Evolutionary conservation across 768 basidiomycete genomes (phyloP).

Genomic region (Panaeolus papilionaceus): DNA sequence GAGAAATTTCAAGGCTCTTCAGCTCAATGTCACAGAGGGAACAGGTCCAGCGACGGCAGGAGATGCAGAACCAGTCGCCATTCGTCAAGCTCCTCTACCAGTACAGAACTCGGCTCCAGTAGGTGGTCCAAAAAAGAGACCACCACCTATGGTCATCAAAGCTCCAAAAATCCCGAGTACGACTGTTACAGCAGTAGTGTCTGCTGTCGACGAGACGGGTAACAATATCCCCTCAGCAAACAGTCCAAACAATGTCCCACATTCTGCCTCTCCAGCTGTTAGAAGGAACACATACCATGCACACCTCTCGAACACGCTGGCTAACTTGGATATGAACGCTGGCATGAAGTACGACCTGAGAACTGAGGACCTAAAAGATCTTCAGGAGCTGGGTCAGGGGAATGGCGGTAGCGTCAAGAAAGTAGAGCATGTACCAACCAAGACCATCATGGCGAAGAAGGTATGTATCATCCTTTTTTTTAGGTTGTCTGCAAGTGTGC

Average conservation of each 20-base stretch:
- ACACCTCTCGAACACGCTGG: slow-evolving; percentile 82
- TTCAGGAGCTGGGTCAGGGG: slow-evolving; percentile 92
- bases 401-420: slow-evolving; percentile 98
- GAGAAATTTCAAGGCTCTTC: slow-evolving; percentile 88
- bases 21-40: slow-evolving; percentile 64
- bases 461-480: slow-evolving; percentile 47
- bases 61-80: slow-evolving; percentile 49
- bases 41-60: slow-evolving; percentile 31
- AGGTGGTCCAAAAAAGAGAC: slow-evolving; percentile 67
- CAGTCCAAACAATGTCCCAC: slow-evolving; percentile 54
- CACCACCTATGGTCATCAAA: slow-evolving; percentile 83
- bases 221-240: slow-evolving; percentile 55
- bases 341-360: slow-evolving; percentile 86
- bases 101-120: slow-evolving; percentile 37
- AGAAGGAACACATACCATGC: slow-evolving; percentile 80
- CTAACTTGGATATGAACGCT: slow-evolving; percentile 84
- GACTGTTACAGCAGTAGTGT: slow-evolving; percentile 39
- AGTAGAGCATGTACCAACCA: slow-evolving; percentile 91
- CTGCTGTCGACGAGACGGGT: slow-evolving; percentile 46
- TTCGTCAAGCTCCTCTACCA: slow-evolving; percentile 46
- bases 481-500: slow-evolving; percentile 6
- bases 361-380: slow-evolving; percentile 89
- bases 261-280: slow-evolving; percentile 59
- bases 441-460: slow-evolving; percentile 98
- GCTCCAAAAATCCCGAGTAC: slow-evolving; percentile 66